A percentile compares a stretch with the other conserved stretches of the same genome.
These are phyloP conservation scores for Caryopteris hybrid DNA, from an alignment of 305 asterid genomes.

Conservation along the genomic window DNA sequence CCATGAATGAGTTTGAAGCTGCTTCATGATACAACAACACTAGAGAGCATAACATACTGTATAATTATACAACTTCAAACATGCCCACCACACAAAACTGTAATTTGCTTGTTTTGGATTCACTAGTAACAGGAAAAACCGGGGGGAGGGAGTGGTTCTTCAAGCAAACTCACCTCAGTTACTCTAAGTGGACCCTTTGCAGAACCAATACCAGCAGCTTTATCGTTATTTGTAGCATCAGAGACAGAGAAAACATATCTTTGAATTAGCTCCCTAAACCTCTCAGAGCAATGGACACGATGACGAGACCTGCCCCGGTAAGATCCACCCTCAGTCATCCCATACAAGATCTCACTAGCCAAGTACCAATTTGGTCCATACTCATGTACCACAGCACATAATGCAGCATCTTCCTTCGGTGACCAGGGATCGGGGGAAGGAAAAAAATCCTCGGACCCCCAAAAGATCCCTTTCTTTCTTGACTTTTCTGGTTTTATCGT, in stretches of 20 bases:
- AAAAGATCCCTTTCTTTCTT: slow-evolving; percentile 62
- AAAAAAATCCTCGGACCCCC: slow-evolving; percentile 56
- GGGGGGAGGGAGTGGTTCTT: not conserved
- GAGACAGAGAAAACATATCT: slow-evolving; percentile 62
- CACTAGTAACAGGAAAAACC: not conserved
- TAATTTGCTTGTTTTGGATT: not conserved
- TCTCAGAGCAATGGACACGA: slow-evolving; percentile 91
- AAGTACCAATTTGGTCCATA: slow-evolving; percentile 92
- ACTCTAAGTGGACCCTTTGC: slow-evolving; percentile 87
- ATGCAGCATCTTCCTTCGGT: slow-evolving; percentile 77
- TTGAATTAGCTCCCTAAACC: slow-evolving; percentile 88
- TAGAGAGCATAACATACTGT: too few species aligned
- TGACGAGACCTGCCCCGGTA: slow-evolving; percentile 85
- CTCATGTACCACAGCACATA: slow-evolving; percentile 82
- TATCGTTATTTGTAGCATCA: slow-evolving; percentile 66
- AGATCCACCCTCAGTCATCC: slow-evolving; percentile 72
- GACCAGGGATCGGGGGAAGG: slow-evolving; percentile 87
- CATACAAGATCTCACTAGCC: slow-evolving; percentile 79
- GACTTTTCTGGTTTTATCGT: slow-evolving; percentile 77
- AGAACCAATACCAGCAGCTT: slow-evolving; percentile 47
- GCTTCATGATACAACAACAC: too few species aligned
- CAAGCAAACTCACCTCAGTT: slow-evolving; percentile 64
- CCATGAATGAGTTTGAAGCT: not conserved
- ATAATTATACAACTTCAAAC: too few species aligned
- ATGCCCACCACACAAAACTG: not conserved